phyloP scores from a whole-genome alignment of 768 basidiomycete genomes.

The Boletus rex-veris region DNA sequence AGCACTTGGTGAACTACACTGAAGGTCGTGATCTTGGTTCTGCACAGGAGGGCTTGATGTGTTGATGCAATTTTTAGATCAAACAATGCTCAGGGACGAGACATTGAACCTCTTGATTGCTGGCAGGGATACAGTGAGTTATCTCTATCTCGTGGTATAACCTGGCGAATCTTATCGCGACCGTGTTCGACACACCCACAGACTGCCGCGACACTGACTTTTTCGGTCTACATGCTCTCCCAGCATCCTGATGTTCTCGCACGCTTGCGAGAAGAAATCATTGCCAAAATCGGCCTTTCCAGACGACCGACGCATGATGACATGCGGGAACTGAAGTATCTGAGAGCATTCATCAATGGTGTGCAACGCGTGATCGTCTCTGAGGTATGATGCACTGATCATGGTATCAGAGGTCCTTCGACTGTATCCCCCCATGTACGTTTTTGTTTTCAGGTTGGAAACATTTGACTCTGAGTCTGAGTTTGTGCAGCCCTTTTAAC shows the following conservation, averaged over 20 bases:
- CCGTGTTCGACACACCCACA: neutral
- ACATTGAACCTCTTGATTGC: constrained; percentile 30
- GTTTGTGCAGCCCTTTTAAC: constrained; percentile 21
- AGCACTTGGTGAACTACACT: constrained; percentile 53
- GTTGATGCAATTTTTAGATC: constrained; percentile 16
- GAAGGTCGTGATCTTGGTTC: constrained; percentile 37
- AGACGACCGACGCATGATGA: constrained; percentile 52
- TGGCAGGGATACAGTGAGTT: constrained; percentile 42
- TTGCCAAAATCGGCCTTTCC: constrained; percentile 46
- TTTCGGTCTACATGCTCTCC: constrained; percentile 44
- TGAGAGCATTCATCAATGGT: constrained; percentile 67
- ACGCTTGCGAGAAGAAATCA: constrained; percentile 55
- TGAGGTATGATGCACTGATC: neutral
- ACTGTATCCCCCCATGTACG: constrained; percentile 32
- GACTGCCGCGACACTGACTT: constrained; percentile 36
- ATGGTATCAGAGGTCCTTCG: constrained; percentile 28
- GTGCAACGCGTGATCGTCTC: neutral
- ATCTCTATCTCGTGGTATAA: neutral
- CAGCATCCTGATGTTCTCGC: constrained; percentile 45
- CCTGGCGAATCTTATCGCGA: neutral
- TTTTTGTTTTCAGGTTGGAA: neutral
- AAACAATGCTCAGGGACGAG: constrained; percentile 24
- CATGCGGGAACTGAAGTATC: constrained; percentile 59
- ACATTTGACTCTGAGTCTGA: neutral
- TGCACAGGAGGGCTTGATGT: neutral